Base-by-base conservation (phyloP, 2,329 filamentous ascomycete genomes). In the Taxawa tesnikishii region DNA sequence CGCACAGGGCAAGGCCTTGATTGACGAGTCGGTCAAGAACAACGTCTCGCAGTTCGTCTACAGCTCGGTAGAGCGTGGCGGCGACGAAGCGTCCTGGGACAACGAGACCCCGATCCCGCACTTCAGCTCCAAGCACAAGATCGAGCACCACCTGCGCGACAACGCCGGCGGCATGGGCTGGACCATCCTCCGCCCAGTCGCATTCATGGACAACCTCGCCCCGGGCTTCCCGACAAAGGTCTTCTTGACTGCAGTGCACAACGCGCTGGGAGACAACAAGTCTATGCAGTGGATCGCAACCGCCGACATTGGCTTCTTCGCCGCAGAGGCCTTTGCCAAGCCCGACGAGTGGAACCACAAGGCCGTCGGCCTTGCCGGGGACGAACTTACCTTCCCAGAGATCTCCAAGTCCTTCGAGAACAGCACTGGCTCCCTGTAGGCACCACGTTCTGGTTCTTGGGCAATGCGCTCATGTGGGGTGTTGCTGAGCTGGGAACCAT, bases 21-120 rank as follows among this genome's bases (percentile, higher is more conserved):
- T 81, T 35, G 71, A 79, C 40, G 68, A 63, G 27, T 60, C 68
- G 3, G 46, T 79, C 36, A 61, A 64, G 28, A 50, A 68, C 19
- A 60, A 62, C 8, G 71, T 80, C 27, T 60, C 63, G 38, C 66
- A 73, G 46, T 77, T 81, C 43, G 67, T 81, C 21, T 80, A 78
- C 54, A 68, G 62, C 31, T 71, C 65, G 32, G 71, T 78, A 15
- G 76, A 80, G 43, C 70, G 75, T 16, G 72, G 73, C 26, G 75
- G 75, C 28, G 49, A 50, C 24, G 63, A 69, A 24, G 60, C 58
- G 12, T 67, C 64, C 32, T 66, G 66, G 51, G 59, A 67, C 10
- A 68, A 65, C 40, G 54, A 62, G 2, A 77, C 74, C 1, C 50
- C 60, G 1, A 62, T 79, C 29, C 68, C 70, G 1, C 74, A 81